phyloP scores from a whole-genome alignment of 371 early-diverging fungal species.

The Rhizopus sp. region DNA sequence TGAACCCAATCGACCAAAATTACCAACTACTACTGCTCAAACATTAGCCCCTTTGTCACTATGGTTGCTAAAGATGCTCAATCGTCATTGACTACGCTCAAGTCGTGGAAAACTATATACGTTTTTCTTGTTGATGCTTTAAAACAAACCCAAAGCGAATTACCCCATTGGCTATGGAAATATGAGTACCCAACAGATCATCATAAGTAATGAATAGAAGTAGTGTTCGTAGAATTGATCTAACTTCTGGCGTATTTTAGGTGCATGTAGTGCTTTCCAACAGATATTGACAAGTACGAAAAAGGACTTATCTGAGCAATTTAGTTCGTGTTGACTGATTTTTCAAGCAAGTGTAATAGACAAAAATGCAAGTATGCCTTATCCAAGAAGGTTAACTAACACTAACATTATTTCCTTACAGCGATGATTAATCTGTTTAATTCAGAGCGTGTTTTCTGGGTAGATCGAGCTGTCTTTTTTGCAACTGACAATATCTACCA shows the following conservation, averaged over 20 bases:
- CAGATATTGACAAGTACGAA: constrained; percentile 6
- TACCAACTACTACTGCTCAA: constrained; percentile 5
- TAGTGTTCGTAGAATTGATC: too few species aligned
- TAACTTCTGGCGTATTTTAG: too few species aligned
- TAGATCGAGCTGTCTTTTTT: constrained; percentile 5
- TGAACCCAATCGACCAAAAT: constrained; percentile 9
- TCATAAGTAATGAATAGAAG: too few species aligned
- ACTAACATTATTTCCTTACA: constrained; percentile 5
- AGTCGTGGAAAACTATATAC: constrained; percentile 6
- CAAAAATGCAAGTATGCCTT: not conserved
- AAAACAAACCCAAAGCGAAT: constrained; percentile 11
- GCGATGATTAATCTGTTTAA: constrained; percentile 5
- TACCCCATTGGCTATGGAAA: constrained; percentile 5
- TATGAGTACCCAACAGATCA: constrained; percentile 7
- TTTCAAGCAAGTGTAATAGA: not conserved
- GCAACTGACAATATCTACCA: too few species aligned
- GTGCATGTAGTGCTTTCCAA: too few species aligned
- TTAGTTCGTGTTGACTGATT: not conserved
- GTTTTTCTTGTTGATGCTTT: constrained; percentile 8
- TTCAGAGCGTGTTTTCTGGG: constrained; percentile 6
- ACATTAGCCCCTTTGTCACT: constrained; percentile 8
- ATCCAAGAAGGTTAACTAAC: constrained; percentile 6
- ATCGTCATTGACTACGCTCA: constrained; percentile 6
- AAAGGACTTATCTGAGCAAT: constrained; percentile 3
- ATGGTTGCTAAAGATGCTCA: constrained; percentile 6